Percentiles rank a stretch among this genome's conserved stretches.
Conservation (phyloP, 2,329 filamentous ascomycete genomes). For the Fusarium sp. region DNA sequence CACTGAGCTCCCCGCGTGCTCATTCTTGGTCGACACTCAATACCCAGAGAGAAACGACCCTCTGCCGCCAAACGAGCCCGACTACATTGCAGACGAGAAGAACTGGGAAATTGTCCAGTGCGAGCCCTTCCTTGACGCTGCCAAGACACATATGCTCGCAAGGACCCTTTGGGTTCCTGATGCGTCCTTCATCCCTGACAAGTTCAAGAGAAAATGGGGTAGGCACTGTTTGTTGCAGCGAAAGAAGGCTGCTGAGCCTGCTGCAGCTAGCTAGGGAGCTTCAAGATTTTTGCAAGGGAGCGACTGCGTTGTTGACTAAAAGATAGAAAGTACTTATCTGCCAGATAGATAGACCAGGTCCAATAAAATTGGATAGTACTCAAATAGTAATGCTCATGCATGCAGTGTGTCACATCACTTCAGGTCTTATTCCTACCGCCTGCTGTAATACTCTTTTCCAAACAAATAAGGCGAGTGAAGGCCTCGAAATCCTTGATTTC, state of each 20-base stretch:
- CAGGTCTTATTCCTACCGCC: conserved; percentile 7
- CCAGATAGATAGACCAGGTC: not conserved
- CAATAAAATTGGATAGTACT: conserved; percentile 6
- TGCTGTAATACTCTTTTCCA: conserved; percentile 1
- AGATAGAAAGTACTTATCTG: conserved; percentile 9
- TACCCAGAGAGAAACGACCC: conserved; percentile 68
- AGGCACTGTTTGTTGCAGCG: conserved; percentile 84
- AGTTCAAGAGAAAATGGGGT: conserved; percentile 82
- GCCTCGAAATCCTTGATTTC: not conserved
- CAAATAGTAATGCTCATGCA: not conserved
- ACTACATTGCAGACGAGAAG: conserved; percentile 79
- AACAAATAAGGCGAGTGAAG: not conserved
- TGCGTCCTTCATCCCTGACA: conserved; percentile 73
- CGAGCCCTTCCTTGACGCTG: conserved; percentile 82
- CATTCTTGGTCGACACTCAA: conserved; percentile 88
- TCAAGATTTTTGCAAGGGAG: not conserved
- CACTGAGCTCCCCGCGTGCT: conserved; percentile 78
- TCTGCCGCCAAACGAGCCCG: conserved; percentile 77
- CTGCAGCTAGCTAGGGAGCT: not conserved
- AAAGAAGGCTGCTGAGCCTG: conserved; percentile 47
- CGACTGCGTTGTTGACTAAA: conserved; percentile 2
- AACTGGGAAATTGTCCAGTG: conserved; percentile 85
- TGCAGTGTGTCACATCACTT: not conserved
- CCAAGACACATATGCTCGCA: conserved; percentile 77
- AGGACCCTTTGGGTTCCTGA: conserved; percentile 87